Conservation (phyloP, 805 yeast species). For the Lipomyces spencermartinsiae region DNA sequence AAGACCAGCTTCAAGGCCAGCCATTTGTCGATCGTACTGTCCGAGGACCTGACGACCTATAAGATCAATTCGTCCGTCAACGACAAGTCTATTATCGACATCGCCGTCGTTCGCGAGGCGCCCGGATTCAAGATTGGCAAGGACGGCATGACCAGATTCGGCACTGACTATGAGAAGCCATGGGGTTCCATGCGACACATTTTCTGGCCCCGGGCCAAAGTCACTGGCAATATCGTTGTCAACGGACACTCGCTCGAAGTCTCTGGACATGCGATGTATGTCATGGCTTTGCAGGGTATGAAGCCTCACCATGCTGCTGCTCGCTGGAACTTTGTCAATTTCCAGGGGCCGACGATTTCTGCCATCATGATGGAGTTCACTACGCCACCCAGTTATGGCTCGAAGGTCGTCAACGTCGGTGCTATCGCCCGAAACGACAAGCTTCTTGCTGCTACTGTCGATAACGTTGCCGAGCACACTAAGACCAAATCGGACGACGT, state of each 20-base stretch:
- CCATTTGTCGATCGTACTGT: conserved; percentile 66
- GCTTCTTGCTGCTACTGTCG: conserved; percentile 67
- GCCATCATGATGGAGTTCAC: conserved; percentile 94
- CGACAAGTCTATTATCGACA: conserved; percentile 72
- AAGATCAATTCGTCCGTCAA: conserved; percentile 66
- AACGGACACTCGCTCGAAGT: conserved; percentile 49
- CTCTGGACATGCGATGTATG: conserved; percentile 70
- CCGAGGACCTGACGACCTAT: conserved; percentile 59
- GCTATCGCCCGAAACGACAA: conserved; percentile 70
- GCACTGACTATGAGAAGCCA: conserved; percentile 80
- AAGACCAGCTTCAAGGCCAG: conserved; percentile 76
- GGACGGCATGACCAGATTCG: conserved; percentile 85
- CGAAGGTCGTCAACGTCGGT: conserved; percentile 79
- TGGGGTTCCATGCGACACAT: conserved; percentile 98
- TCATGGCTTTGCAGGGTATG: conserved; percentile 98
- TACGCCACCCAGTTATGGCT: conserved; percentile 89
- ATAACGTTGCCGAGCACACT: conserved; percentile 68
- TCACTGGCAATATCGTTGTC: conserved; percentile 66
- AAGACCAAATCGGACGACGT: conserved; percentile 64
- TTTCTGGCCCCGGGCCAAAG: conserved; percentile 92
- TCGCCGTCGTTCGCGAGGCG: conserved; percentile 63
- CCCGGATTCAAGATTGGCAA: conserved; percentile 90
- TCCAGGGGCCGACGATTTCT: conserved; percentile 74
- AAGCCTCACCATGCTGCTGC: conserved; percentile 99
- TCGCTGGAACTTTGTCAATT: conserved; percentile 91